Base-by-base conservation (phyloP, 768 basidiomycete genomes). In the Mycena galopus region DNA sequence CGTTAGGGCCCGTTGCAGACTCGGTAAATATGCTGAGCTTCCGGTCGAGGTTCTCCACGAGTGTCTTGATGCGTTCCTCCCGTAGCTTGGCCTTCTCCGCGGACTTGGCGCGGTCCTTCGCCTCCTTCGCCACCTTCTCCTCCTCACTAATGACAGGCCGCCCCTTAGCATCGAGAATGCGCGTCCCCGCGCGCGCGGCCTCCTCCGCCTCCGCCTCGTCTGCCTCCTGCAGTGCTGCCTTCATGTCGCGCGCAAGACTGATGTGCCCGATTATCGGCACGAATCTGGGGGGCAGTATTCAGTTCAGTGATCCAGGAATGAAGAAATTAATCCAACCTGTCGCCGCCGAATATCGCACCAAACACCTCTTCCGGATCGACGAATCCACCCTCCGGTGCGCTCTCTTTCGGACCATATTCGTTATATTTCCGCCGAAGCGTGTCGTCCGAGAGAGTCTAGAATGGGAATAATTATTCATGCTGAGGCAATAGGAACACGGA, bases 21-120 rank as follows among this genome's bases (percentile, higher is more conserved):
- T 97, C 96, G 0, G 94, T 93, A 79, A 94, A 97, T 56, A 97
- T 94, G 50, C 92, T 89, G 29, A 97, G 87, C 80, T 96, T 97
- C 73, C 93, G 88, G 55, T 92, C 90, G 71, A 97, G 85, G 68
- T 93, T 92, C 73, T 93, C 92, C 10, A 94, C 89, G 12, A 97
- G 90, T 79, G 92, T 92, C 73, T 86, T 81, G 16, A 97, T 88
- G 14, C 96, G 88, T 77, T 93, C 92, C 66, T 90, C 89, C 63
- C 96, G 87, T n/a, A 86, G 91, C 30, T 90, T 92, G 19, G 94
- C 91, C 91, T 92, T 95, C 93, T 96, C 94, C 6, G 91, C 92
- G 11, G 88, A 78, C 56, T 86, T 87, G 80, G 90, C 88, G 75
- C 83, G 84, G 62, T 91, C 90, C 79, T 91, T 94, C 82, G 94